Evolutionary conservation across 2,329 filamentous ascomycete genomes (phyloP), one percentile per base, ranked within the genome.

Genomic region (Blumeria graminis): DNA sequence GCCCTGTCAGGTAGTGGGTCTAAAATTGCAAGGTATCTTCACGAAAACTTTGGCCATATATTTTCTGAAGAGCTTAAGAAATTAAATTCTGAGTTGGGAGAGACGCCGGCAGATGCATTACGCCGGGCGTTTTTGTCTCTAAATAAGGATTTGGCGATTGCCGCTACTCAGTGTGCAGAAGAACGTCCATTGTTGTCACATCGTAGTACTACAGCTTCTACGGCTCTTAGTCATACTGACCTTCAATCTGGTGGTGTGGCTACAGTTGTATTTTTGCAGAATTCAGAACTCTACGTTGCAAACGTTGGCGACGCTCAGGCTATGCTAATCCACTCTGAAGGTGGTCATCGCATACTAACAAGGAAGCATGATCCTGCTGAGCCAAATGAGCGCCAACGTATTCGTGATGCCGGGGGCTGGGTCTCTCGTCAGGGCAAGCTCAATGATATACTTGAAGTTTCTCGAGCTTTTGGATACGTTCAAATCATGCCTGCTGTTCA

Each of bases 301-400:
- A 98, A 98, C 63, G 86, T 98, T 22, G 92, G 92, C 55, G 88
- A 98, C 69, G 87, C 85, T 5, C 88, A 96, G 69, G 90, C 89
- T n/a, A 84, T 98, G 70, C 75, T 96, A 18, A 92, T 98, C 60
- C 85, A 89, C 63, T 86, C 85, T 1, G 88, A 94, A 66, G 87
- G 88, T 41, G 79, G 82, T 28, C 79, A 92, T 69, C 82, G 81
- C 64, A 81, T 90, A 61, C 74, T 98, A 61, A 96, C 92, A 2
- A 76, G 80, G 58, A 95, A 93, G 68, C 92, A 98, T 67, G 89
- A 96, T 64, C 92, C 92, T 6, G 89, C 90, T 0, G 88, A 94
- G 65, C 76, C 84, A 0, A 74, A 72, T 22, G 92, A 98, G 69
- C 77, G 92, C 53, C 80, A 87, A 57, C 83, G 92, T 16, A 95